Conservation (phyloP, 257 asterid genomes). For the Linderniella brevidens region DNA sequence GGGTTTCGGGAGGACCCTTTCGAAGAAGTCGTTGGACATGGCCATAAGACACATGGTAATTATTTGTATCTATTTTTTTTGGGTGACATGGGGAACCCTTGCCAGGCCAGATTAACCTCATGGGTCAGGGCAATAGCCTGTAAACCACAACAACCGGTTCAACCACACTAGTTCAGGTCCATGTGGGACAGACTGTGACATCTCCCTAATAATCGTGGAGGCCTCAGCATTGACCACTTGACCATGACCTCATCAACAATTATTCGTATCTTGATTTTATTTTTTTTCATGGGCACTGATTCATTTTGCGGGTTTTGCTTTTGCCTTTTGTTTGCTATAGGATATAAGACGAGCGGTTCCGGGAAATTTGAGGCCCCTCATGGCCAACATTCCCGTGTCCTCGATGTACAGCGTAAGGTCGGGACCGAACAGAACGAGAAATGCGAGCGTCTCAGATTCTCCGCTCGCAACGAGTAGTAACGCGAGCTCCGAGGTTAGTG, state of each 20-base stretch:
- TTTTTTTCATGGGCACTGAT: not conserved
- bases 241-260: too few species aligned
- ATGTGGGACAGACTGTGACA: too few species aligned
- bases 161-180: too few species aligned
- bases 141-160: too few species aligned
- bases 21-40: slow-evolving; percentile 96
- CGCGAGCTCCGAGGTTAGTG: slow-evolving; percentile 89
- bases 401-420: slow-evolving; percentile 95
- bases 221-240: too few species aligned
- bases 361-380: slow-evolving; percentile 67
- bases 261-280: slow-evolving; percentile 10
- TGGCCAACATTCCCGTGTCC: slow-evolving; percentile 85
- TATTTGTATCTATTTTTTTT: slow-evolving; percentile 7
- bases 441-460: slow-evolving; percentile 62
- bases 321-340: slow-evolving; percentile 20
- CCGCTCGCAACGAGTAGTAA: slow-evolving; percentile 94
- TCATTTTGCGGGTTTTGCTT: not conserved
- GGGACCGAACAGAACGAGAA: slow-evolving; percentile 41
- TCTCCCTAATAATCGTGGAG: too few species aligned
- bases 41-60: slow-evolving; percentile 96
- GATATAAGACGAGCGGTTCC: slow-evolving; percentile 76
- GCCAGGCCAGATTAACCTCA: too few species aligned
- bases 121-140: too few species aligned
- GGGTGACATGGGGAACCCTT: too few species aligned
- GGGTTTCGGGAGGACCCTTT: slow-evolving; percentile 89